Evolutionary conservation across 352 stramenopile species (phyloP).

Genomic region (Globisporangium spiculum): DNA sequence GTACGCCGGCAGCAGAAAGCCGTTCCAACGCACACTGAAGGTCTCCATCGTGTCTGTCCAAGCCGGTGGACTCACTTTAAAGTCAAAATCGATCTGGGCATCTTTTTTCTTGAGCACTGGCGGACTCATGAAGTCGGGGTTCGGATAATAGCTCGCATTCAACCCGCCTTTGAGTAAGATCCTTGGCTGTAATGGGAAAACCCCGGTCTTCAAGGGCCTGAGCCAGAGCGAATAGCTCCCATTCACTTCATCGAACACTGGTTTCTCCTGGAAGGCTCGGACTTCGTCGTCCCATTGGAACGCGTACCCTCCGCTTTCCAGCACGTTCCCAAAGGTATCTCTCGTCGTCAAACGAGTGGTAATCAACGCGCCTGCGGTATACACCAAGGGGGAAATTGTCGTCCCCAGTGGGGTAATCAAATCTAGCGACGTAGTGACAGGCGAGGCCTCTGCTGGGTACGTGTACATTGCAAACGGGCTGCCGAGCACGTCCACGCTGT

Average conservation of each 20-base stretch:
- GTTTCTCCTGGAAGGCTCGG: constrained; percentile 16
- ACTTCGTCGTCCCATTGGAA: constrained; percentile 32
- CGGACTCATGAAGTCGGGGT: constrained; percentile 25
- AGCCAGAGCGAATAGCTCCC: constrained; percentile 45
- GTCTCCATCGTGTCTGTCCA: constrained; percentile 35
- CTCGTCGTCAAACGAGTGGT: constrained; percentile 37
- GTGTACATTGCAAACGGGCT: constrained; percentile 64
- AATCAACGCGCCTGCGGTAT: constrained; percentile 32
- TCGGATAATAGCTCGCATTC: constrained; percentile 51
- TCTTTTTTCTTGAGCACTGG: constrained; percentile 33
- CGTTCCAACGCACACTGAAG: constrained; percentile 61
- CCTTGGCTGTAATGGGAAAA: constrained; percentile 42
- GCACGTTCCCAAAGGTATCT: constrained; percentile 43
- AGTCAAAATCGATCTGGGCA: constrained; percentile 45
- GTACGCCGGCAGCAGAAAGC: constrained; percentile 44
- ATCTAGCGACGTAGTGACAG: constrained; percentile 48
- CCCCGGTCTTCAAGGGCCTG: constrained; percentile 15
- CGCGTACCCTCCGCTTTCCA: constrained; percentile 47
- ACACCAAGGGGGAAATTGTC: constrained; percentile 24
- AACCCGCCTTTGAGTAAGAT: constrained; percentile 52
- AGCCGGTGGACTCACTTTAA: constrained; percentile 30
- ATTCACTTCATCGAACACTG: constrained; percentile 31
- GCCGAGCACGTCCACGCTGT: constrained; percentile 32
- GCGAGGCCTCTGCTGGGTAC: constrained; percentile 39
- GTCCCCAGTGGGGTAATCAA: constrained; percentile 31